phyloP scores from a whole-genome alignment of 1,284 basidiomycete species.

The Thelephora terrestris region DNA sequence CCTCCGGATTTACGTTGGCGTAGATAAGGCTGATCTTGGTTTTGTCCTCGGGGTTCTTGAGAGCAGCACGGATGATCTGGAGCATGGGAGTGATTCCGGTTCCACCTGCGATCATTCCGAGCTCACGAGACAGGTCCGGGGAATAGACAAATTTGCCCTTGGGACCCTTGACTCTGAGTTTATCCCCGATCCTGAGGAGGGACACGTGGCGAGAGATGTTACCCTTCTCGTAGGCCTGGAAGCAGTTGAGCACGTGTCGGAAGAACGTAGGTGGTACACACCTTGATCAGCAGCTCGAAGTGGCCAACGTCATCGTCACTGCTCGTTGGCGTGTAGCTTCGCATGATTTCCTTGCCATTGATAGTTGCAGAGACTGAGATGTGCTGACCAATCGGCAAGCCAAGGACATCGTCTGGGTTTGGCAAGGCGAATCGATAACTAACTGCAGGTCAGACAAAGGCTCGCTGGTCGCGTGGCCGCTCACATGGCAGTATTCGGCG shows the following conservation, averaged over 20 bases:
- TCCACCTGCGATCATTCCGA: constrained; percentile 96
- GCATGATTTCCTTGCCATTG: constrained; percentile 80
- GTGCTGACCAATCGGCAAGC: constrained; percentile 95
- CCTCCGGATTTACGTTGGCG: constrained; percentile 86
- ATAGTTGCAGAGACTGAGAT: constrained; percentile 88
- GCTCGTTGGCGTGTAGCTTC: constrained; percentile 93
- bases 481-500: constrained; percentile 92
- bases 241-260: constrained; percentile 5
- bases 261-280: constrained; percentile 19
- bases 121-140: constrained; percentile 55
- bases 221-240: constrained; percentile 88
- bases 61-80: constrained; percentile 86
- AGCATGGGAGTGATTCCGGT: constrained; percentile 98
- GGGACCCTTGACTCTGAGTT: constrained; percentile 86
- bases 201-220: constrained; percentile 88
- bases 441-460: constrained; percentile 6
- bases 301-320: constrained; percentile 87
- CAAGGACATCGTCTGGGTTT: constrained; percentile 64
- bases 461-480: constrained; percentile 14
- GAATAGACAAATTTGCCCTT: constrained; percentile 87
- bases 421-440: constrained; percentile 92
- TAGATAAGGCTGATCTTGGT: constrained; percentile 86
- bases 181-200: constrained; percentile 76
- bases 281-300: constrained; percentile 97
- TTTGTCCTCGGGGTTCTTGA: constrained; percentile 78